Conservation (phyloP, 805 yeast species). For the Metschnikowia dekortorum region DNA sequence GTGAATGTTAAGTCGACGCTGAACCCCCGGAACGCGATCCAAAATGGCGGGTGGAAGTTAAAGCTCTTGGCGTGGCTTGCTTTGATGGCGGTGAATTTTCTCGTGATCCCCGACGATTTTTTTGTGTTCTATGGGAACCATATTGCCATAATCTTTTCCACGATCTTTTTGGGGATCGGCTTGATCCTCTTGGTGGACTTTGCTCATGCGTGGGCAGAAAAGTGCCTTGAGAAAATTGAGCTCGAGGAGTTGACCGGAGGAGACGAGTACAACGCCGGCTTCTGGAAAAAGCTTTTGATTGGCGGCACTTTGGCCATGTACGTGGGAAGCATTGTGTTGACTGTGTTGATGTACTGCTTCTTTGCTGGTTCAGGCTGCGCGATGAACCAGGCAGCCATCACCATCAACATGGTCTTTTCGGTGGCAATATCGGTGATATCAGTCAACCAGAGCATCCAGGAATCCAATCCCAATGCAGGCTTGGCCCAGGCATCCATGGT, state of each 20-base stretch:
- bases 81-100: conserved; percentile 58
- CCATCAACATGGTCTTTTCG: conserved; percentile 66
- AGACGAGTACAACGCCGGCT: conserved; percentile 43
- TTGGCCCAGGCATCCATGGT: conserved; percentile 97
- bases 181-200: conserved; percentile 87
- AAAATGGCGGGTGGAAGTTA: conserved; percentile 88
- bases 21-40: conserved; percentile 75
- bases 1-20: conserved; percentile 72
- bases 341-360: conserved; percentile 72
- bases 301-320: conserved; percentile 91
- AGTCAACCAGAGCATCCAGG: conserved; percentile 80
- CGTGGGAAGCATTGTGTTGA: conserved; percentile 63
- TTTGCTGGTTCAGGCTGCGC: conserved; percentile 80
- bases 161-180: conserved; percentile 84
- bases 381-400: conserved; percentile 84
- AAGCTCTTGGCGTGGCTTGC: conserved; percentile 60
- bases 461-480: conserved; percentile 91
- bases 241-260: conserved; percentile 57
- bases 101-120: conserved; percentile 76
- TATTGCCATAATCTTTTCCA: conserved; percentile 78
- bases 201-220: conserved; percentile 99
- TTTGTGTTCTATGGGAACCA: conserved; percentile 89
- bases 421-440: conserved; percentile 65
- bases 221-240: conserved; percentile 86
- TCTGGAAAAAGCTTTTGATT: conserved; percentile 78